Base-by-base conservation (phyloP, 805 yeast species). In the Isabelozyma gotoi region DNA sequence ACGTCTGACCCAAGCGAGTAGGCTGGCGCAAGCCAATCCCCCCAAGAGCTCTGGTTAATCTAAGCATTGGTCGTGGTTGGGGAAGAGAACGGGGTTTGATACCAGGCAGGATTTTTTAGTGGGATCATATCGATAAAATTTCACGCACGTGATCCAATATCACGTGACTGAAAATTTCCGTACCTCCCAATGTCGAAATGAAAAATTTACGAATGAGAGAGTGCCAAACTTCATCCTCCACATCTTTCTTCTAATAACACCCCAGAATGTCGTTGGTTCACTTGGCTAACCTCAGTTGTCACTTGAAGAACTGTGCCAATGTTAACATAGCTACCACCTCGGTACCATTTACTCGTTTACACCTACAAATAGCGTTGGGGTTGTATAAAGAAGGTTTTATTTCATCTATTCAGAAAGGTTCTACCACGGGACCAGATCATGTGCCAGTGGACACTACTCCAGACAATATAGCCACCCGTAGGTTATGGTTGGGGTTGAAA, bases 401-500 rank as follows among this genome's bases (percentile, higher is more conserved):
- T 36, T 78, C 90, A 1, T 79, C 90, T 2, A 77, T 94, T 41
- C 95, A 88, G 57, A 80, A 88, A 57, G 99, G 99, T 2, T 85
- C 92, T 7, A 71, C 80, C 2, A 61, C 77, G 7, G 96, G 97
- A 1, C 98, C 99, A 11, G 98, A 94, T 62, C 60, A 70, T 36
- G 71, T 70, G 2, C 85, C 91, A 0, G 81, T 81, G 3, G 90
- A 85, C 35, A 86, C 82, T 17, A 90, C 98, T 0, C 90, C 85
- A 27, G 96, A 88, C 60, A 91, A 92, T 59, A 80, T 94, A 21
- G 67, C 96, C 15, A 78, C 91, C 1, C 81, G 98, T 58, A 77
- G 96, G 53, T 75, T 94, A 40, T 94, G 99, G 99, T 64, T 94
- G 16, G 95, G 91, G 2, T 72, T 94, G 62, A 94, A 94, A 63